Evolutionary conservation across 2,329 filamentous ascomycete species (phyloP).

Genomic region (Cladophialophora chaetospira): DNA sequence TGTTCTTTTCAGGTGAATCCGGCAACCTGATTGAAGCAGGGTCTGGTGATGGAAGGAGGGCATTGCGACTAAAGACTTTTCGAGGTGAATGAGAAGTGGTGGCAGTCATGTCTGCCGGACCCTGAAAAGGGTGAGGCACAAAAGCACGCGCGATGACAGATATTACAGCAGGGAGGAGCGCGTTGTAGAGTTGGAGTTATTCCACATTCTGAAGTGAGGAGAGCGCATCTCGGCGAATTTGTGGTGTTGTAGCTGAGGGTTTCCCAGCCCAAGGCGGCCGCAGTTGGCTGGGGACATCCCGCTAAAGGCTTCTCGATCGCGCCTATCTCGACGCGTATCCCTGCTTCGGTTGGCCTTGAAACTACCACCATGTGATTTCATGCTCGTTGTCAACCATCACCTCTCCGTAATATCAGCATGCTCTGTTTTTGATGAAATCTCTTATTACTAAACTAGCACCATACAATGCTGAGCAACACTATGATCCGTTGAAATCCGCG

Average conservation of each 20-base stretch:
- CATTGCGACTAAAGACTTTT: slow-evolving; percentile 26
- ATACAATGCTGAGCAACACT: not conserved
- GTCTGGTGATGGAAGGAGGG: slow-evolving; percentile 24
- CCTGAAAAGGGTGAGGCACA: not conserved
- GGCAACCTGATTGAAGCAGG: slow-evolving; percentile 22
- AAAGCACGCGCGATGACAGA: not conserved
- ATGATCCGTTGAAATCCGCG: not conserved
- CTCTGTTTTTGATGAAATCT: too few species aligned
- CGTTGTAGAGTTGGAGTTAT: slow-evolving; percentile 9
- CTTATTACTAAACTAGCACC: not conserved
- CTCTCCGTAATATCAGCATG: too few species aligned
- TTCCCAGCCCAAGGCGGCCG: slow-evolving; percentile 8
- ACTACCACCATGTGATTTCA: too few species aligned
- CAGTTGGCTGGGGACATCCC: slow-evolving; percentile 9
- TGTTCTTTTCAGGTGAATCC: slow-evolving; percentile 30
- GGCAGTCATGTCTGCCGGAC: slow-evolving; percentile 20
- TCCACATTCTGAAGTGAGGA: slow-evolving; percentile 7
- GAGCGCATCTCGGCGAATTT: not conserved
- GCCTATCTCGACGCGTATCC: slow-evolving; percentile 6
- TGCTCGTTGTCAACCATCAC: too few species aligned
- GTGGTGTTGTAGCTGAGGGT: slow-evolving; percentile 16
- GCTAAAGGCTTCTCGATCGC: not conserved
- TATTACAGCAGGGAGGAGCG: slow-evolving; percentile 15
- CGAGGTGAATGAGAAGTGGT: slow-evolving; percentile 25
- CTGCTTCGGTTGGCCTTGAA: too few species aligned